Percentiles rank a stretch among this genome's conserved stretches.
phyloP scores from a whole-genome alignment of 306 rosid genomes.

The Dalbergia oliveri region DNA sequence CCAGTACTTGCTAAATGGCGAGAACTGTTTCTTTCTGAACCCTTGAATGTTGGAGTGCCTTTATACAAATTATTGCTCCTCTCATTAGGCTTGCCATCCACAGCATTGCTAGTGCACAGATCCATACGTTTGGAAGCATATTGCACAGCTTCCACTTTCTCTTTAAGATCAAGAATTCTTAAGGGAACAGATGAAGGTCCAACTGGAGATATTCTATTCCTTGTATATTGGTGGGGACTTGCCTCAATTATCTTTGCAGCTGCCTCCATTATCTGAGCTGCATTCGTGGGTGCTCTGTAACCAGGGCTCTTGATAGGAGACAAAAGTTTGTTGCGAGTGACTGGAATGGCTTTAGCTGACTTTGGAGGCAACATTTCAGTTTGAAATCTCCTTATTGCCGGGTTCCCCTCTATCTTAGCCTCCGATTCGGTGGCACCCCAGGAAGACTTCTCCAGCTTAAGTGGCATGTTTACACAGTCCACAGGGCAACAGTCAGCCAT shows the following conservation, averaged over 20 bases:
- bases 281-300: conserved; percentile 63
- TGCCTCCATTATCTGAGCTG: conserved; percentile 80
- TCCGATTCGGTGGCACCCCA: conserved; percentile 61
- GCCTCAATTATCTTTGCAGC: conserved; percentile 89
- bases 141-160: conserved; percentile 72
- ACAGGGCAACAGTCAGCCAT: conserved; percentile 50
- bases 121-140: conserved; percentile 59
- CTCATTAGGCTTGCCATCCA: conserved; percentile 53
- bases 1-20: conserved; percentile 59
- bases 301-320: conserved; percentile 87
- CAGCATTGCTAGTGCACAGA: conserved; percentile 37
- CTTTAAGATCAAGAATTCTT: conserved; percentile 82
- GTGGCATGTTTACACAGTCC: conserved; percentile 59
- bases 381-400: conserved; percentile 76
- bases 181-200: conserved; percentile 80
- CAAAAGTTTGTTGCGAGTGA: conserved; percentile 83
- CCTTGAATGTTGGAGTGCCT: conserved; percentile 53
- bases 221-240: conserved; percentile 69
- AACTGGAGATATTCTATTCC: conserved; percentile 53
- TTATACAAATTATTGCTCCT: conserved; percentile 55
- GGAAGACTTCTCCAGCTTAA: conserved; percentile 61
- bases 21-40: conserved; percentile 52
- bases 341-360: conserved; percentile 85
- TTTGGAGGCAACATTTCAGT: conserved; percentile 90
- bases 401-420: conserved; percentile 57